Evolutionary conservation across 2,329 filamentous ascomycete genomes (phyloP).

Genomic region (Penicillium sp.): DNA sequence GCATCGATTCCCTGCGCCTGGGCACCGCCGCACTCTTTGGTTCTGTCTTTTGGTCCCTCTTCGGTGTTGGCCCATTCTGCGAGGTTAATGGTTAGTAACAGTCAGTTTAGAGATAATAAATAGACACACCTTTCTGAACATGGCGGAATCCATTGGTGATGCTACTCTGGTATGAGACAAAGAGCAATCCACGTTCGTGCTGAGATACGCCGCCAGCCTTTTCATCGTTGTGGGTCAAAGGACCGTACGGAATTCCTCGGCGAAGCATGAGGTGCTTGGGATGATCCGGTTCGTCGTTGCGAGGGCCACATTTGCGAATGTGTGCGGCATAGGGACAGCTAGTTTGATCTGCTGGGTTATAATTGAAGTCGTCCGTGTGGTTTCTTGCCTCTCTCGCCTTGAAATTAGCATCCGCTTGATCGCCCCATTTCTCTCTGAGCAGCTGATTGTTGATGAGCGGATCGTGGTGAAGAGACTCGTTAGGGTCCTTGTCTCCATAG

Average conservation of each 20-base stretch:
- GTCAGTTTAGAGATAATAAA: not conserved
- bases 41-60: constrained; percentile 11
- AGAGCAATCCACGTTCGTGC: constrained; percentile 46
- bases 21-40: not conserved
- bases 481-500: constrained; percentile 28
- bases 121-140: constrained; percentile 16
- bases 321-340: constrained; percentile 50
- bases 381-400: constrained; percentile 7
- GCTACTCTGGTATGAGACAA: constrained; percentile 48
- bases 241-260: constrained; percentile 47
- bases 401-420: constrained; percentile 23
- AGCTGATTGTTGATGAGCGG: not conserved
- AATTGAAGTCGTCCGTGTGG: constrained; percentile 38
- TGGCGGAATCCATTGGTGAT: constrained; percentile 42
- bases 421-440: not conserved
- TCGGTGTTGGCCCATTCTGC: constrained; percentile 22
- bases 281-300: constrained; percentile 21
- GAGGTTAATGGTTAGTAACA: not conserved
- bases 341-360: constrained; percentile 31
- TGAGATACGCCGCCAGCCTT: constrained; percentile 26
- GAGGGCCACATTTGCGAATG: constrained; percentile 49
- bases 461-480: not conserved
- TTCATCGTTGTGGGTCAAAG: constrained; percentile 38
- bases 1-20: constrained; percentile 11
- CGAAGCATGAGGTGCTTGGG: constrained; percentile 40